Conservation (phyloP, 2,329 filamentous ascomycete species). For the Nigrospora osmanthi region DNA sequence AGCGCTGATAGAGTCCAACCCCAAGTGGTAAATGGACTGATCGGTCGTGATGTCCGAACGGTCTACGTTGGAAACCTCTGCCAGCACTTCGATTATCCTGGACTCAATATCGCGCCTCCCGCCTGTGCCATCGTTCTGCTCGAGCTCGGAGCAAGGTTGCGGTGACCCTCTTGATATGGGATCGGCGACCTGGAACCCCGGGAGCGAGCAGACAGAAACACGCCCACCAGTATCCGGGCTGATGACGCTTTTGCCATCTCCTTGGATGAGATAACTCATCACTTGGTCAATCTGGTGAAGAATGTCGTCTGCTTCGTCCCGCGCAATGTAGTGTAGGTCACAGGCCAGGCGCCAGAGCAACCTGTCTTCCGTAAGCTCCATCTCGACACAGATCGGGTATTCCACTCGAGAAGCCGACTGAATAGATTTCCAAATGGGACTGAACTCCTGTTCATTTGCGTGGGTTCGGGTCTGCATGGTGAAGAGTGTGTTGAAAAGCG, state of each 20-base stretch:
- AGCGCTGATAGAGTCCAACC: conserved; percentile 84
- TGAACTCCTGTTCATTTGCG: not conserved
- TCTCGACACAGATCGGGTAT: conserved; percentile 75
- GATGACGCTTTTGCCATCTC: conserved; percentile 4
- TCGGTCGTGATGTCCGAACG: conserved; percentile 47
- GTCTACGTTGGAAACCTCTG: conserved; percentile 53
- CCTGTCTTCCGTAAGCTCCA: conserved; percentile 51
- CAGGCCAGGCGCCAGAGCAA: conserved; percentile 69
- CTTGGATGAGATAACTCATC: conserved; percentile 45
- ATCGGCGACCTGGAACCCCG: conserved; percentile 25
- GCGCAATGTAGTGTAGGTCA: conserved; percentile 46
- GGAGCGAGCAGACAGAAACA: conserved; percentile 60
- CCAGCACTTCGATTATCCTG: conserved; percentile 39
- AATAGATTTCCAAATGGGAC: conserved; percentile 52
- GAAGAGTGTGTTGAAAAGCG: conserved; percentile 49
- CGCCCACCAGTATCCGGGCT: conserved; percentile 15
- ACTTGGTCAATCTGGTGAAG: conserved; percentile 52
- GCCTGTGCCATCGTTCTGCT: too few species aligned
- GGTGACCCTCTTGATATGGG: not conserved
- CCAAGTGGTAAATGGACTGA: conserved; percentile 72
- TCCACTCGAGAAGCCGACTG: conserved; percentile 62
- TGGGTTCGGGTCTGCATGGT: conserved; percentile 36
- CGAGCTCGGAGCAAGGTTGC: too few species aligned
- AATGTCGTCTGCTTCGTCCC: conserved; percentile 37
- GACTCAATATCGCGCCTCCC: not conserved